Evolutionary conservation across 2,329 filamentous ascomycete species (phyloP), one percentile per base, ranked within the genome.

Genomic region (Curvularia sp.): DNA sequence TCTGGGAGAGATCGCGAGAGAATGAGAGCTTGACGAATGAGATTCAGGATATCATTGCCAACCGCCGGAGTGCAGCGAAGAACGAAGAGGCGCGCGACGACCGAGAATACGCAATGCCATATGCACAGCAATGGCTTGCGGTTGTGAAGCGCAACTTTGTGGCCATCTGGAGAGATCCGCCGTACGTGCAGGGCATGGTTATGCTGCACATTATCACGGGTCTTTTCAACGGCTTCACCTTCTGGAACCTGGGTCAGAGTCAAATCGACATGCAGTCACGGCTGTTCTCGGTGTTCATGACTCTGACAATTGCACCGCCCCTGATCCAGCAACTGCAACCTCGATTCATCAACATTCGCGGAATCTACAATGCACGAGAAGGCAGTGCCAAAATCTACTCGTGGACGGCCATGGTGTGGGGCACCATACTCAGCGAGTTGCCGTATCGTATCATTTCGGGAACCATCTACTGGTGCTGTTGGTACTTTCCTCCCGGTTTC

Each of bases 301-400:
- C 89, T 0, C 81, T 93, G 4, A 91, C 88, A 6, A 90, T 95
- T 63, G 84, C 85, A 1, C 89, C 89, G 0, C 88, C 89, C 0
- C 79, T 93, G 0, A 90, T 93, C 57, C 89, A 93, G 67, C 90
- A 93, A 66, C 81, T 93, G 0, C 89, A 93, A 69, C 91, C 91
- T 0, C 85, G 86, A 5, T 93, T 89, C 71, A 79, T 92, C 51
- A 80, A 85, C 58, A 85, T 86, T 44, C 83, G 89, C 4, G 81
- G 85, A 31, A 82, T 94, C 26, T 95, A 91, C 77, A 80, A 89
- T 72, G 86, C 84, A 1, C 84, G 91, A 5, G 91, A 95, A 74
- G 84, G 87, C 49, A 90, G 86, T n/a, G 86, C 89, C 15, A 92
- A 92, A 74, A 92, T 92, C 26, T 95, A 94, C 77, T 88, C 86